A percentile compares a stretch with the other conserved stretches of the same genome.
Conservation (phyloP, 192 early-diverging fungal genomes). For the Coemansia umbellata region DNA sequence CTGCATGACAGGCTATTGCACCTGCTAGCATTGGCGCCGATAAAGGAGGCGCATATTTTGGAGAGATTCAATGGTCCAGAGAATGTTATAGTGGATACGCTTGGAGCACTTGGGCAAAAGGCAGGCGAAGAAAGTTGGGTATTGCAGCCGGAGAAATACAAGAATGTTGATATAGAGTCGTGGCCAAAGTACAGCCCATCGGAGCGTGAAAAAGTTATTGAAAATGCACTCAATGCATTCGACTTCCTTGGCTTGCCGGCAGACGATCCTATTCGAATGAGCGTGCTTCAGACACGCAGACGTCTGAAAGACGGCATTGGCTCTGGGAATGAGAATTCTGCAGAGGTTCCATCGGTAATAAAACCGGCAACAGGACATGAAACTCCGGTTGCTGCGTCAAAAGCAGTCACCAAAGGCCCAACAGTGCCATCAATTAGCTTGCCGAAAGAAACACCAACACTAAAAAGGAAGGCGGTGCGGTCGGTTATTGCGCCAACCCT, state of each 20-base stretch:
- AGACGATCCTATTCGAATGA: constrained; percentile 50
- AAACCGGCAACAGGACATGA: too few species aligned
- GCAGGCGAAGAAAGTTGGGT: constrained; percentile 32
- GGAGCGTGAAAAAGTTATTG: constrained; percentile 34
- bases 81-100: constrained; percentile 13
- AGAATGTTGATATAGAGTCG: constrained; percentile 50
- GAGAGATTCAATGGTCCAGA: constrained; percentile 16
- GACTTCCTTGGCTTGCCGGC: constrained; percentile 46
- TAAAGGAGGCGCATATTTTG: constrained; percentile 11
- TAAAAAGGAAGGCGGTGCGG: constrained; percentile 33
- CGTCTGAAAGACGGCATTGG: not conserved
- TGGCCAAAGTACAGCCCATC: constrained; percentile 52
- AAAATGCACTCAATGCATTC: constrained; percentile 51
- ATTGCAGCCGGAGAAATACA: constrained; percentile 49
- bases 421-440: constrained; percentile 3
- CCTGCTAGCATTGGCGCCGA: constrained; percentile 20
- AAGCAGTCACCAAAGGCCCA: not conserved
- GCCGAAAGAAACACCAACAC: constrained; percentile 11
- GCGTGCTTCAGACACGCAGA: constrained; percentile 5
- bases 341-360: not conserved
- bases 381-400: not conserved
- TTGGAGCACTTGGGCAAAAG: constrained; percentile 15
- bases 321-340: not conserved
- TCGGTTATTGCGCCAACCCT: constrained; percentile 32
- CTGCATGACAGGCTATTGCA: constrained; percentile 35